These are phyloP conservation scores for Fistulinella prunicolor DNA, from an alignment of 768 basidiomycete species.

Conservation along the genomic window DNA sequence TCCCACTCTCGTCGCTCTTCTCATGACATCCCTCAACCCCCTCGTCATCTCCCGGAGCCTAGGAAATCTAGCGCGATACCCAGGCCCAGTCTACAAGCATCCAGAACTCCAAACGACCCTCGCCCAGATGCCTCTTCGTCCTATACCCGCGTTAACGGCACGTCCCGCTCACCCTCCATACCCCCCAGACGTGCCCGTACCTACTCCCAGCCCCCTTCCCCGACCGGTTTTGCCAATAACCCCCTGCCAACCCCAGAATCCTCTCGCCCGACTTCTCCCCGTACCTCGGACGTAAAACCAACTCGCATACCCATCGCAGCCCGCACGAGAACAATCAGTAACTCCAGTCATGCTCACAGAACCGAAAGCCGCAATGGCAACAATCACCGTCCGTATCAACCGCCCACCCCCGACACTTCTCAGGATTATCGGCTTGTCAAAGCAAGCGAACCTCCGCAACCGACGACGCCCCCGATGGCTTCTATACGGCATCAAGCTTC, in stretches of 20 bases:
- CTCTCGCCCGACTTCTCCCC: constrained; percentile 45
- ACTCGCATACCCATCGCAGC: constrained; percentile 50
- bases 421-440: constrained; percentile 31
- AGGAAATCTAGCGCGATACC: constrained; percentile 45
- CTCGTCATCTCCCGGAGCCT: constrained; percentile 30
- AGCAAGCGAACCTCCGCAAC: constrained; percentile 29
- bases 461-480: constrained; percentile 33
- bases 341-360: constrained; percentile 40
- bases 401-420: constrained; percentile 27
- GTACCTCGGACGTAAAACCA: constrained; percentile 37
- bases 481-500: constrained; percentile 39
- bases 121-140: constrained; percentile 24
- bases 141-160: constrained; percentile 26
- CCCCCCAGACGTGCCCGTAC: constrained; percentile 56
- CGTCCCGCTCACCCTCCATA: constrained; percentile 30
- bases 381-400: constrained; percentile 22
- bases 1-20: constrained; percentile 18
- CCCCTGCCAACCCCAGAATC: constrained; percentile 35
- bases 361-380: constrained; percentile 35
- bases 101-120: constrained; percentile 30
- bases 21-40: constrained; percentile 14
- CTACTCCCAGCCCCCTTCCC: constrained; percentile 50
- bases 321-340: constrained; percentile 40
- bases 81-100: constrained; percentile 41
- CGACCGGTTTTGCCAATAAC: constrained; percentile 29